These are phyloP conservation scores for Setomelanomma holmii DNA, from an alignment of 2,329 filamentous ascomycete genomes.

Conservation along the genomic window DNA sequence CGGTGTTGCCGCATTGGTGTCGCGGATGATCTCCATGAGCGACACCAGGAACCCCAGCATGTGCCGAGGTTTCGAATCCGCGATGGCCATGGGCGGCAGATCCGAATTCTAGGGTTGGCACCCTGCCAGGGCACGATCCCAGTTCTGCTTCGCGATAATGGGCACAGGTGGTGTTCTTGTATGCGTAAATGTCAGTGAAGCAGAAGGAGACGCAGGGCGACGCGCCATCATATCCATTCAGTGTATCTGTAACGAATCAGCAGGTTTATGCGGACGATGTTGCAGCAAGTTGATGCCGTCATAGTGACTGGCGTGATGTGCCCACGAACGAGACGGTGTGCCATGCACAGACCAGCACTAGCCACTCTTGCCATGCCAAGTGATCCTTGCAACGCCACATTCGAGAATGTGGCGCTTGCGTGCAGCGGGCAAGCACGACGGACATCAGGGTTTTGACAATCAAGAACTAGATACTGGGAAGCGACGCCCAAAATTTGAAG, in stretches of 20 bases:
- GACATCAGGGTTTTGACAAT: no score
- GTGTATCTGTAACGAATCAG: background rate
- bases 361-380: constrained; percentile 4
- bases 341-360: background rate
- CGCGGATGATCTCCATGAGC: background rate
- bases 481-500: no score
- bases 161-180: no score
- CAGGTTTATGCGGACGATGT: background rate
- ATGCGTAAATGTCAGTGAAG: no score
- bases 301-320: constrained; percentile 1
- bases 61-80: background rate
- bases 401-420: background rate
- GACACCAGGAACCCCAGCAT: background rate
- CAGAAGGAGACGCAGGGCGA: background rate
- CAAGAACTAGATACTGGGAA: no score
- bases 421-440: background rate
- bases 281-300: constrained; percentile 1
- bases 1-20: background rate
- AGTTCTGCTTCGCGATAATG: background rate
- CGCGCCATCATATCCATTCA: background rate
- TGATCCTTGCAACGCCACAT: background rate
- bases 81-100: constrained; percentile 24
- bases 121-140: background rate
- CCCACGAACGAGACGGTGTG: background rate
- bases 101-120: constrained; percentile 14